A percentile compares a stretch with the other conserved stretches of the same genome.
Evolutionary conservation across 148 eudicot genomes (phyloP).

Genomic region (Simmondsia chinensis): DNA sequence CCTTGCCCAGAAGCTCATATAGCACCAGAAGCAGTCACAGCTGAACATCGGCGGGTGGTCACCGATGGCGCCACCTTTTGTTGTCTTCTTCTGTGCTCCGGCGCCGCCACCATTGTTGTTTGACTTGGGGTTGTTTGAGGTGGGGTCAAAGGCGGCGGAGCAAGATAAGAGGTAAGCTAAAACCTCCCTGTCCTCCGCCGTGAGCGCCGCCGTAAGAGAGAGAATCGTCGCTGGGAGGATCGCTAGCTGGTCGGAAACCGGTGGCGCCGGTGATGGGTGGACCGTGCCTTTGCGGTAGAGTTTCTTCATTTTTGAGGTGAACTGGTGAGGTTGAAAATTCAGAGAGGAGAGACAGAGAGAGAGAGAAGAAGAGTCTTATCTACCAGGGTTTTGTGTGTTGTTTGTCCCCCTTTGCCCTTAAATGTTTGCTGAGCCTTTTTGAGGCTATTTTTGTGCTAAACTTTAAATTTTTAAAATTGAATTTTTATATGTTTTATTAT

Average conservation of each 20-base stretch:
- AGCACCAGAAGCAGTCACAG: constrained; percentile 72
- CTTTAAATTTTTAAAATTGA: too few species aligned
- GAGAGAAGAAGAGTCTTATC: constrained; percentile 17
- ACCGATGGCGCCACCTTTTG: neutral
- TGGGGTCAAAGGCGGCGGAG: constrained; percentile 17
- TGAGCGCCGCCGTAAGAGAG: constrained; percentile 47
- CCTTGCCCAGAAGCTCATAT: constrained; percentile 61
- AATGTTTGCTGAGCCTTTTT: too few species aligned
- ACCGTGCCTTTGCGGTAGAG: constrained; percentile 53
- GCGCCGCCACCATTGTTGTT: neutral
- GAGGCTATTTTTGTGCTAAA: too few species aligned
- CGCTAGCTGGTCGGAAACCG: constrained; percentile 32
- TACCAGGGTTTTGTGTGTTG: too few species aligned
- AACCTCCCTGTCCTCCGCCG: constrained; percentile 50
- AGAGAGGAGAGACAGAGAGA: neutral
- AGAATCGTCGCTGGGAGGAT: constrained; percentile 65
- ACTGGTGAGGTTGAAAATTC: neutral
- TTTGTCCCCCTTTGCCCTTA: too few species aligned
- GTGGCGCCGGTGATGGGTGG: constrained; percentile 59
- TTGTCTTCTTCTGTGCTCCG: neutral
- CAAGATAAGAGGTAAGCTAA: constrained; percentile 73
- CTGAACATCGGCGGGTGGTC: constrained; percentile 42
- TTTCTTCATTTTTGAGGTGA: constrained; percentile 44
- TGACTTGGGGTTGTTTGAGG: constrained; percentile 1
- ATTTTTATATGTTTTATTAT: too few species aligned